These are phyloP conservation scores for Colletotrichum sublineola DNA, from an alignment of 2,329 filamentous ascomycete genomes.

Conservation along the genomic window DNA sequence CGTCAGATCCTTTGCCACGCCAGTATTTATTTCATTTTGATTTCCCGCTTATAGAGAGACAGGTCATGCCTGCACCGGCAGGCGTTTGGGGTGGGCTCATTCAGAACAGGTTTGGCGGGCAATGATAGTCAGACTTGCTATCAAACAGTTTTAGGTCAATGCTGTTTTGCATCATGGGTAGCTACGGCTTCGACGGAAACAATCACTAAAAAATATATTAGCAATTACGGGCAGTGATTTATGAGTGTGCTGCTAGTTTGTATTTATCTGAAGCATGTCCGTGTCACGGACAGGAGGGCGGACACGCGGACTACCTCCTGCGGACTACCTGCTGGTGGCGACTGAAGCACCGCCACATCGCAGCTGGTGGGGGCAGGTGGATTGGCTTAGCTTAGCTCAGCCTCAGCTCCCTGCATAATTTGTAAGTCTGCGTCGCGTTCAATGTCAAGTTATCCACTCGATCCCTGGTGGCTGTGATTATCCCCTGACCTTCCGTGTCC, in stretches of 20 bases:
- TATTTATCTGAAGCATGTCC: background rate
- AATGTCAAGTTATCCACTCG: background rate
- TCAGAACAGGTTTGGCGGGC: background rate
- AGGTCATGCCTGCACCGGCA: background rate
- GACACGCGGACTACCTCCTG: too few relatives aligned
- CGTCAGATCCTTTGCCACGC: background rate
- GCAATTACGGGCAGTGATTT: too few relatives aligned
- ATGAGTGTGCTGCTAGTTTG: background rate
- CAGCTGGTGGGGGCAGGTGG: background rate
- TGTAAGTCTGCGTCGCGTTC: constrained; percentile 1
- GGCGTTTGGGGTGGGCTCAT: constrained; percentile 5
- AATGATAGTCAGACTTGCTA: background rate
- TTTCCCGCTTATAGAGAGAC: background rate
- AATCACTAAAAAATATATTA: background rate
- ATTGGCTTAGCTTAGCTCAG: constrained; percentile 17
- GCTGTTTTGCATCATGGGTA: background rate
- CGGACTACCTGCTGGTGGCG: background rate
- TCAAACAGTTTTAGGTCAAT: background rate
- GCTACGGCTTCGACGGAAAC: background rate
- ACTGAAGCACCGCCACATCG: constrained; percentile 17
- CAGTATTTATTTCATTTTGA: background rate
- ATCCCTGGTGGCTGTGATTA: constrained; percentile 22
- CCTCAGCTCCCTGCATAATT: constrained; percentile 21
- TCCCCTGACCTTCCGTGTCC: constrained; percentile 30
- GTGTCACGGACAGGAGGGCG: background rate